Evolutionary conservation across 768 basidiomycete species (phyloP), one percentile per base, ranked within the genome.

Genomic region (Cystofilobasidium ferigula): DNA sequence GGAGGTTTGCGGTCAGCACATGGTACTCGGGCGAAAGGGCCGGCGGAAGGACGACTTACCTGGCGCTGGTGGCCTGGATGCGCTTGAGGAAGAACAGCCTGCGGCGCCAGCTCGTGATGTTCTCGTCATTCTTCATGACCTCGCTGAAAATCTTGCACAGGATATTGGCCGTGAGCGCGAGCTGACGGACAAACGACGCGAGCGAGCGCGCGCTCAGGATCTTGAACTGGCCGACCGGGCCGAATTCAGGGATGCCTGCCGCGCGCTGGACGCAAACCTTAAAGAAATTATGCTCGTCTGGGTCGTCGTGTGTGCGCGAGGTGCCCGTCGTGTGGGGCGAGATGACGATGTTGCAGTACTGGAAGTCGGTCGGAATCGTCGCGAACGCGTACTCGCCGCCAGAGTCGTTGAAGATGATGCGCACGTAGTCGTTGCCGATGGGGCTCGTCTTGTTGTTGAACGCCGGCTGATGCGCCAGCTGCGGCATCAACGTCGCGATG

Each of bases 401-500:
- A 14, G 90, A 90, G 73, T 98, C 94, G 77, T 99, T 99, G 88
- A 90, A 99, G 69, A 99, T 82, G 75, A 99, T 91, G 64, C 91
- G 86, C 71, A 97, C 88, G 67, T 83, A 89, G 78, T 97, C 94
- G 76, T 99, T 99, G 40, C 95, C 95, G 62, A 99, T 91, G 74
- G 95, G 89, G 42, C 86, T 81, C 76, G 98, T 98, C 80, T 99
- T 99, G 79, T 85, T 81, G 69, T 82, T 85, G 71, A 82, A 85
- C 3, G 66, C 68, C 35, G 59, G 60, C 36, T 67, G 36, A 34
- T 45, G 28, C 1, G 67, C 56, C 16, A 59, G 56, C 62, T 85
- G 87, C 4, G 95, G 95, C 94, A 98, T 98, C 80, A 99, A 85
- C 2, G 95, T 98, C 12, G 94, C 88, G 3, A 91, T 87, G 76